phyloP scores from a whole-genome alignment of 2,329 filamentous ascomycete genomes.

The Phialophora verrucosa region DNA sequence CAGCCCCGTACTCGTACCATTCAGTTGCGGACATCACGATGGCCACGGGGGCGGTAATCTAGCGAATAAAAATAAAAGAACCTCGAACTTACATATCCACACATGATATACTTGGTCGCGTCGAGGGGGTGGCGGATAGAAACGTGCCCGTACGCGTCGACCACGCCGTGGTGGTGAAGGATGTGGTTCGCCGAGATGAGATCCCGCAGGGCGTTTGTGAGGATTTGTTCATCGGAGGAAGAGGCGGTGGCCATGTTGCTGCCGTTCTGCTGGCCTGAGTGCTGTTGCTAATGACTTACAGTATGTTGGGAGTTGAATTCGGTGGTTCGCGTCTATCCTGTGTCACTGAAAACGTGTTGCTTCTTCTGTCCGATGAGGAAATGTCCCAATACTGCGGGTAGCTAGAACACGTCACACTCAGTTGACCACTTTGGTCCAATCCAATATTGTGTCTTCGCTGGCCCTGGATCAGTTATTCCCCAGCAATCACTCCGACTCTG shows the following conservation, averaged over 20 bases:
- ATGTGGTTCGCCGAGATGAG: constrained; percentile 46
- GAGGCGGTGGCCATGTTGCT: neutral
- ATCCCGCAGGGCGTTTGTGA: constrained; percentile 28
- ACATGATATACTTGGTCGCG: constrained; percentile 56
- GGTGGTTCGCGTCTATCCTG: neutral
- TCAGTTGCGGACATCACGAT: neutral
- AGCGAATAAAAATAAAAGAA: too few species aligned
- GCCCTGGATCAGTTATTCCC: neutral
- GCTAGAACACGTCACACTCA: neutral
- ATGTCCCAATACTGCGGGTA: neutral
- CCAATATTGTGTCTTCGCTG: neutral
- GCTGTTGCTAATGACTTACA: neutral
- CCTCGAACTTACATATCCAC: constrained; percentile 42
- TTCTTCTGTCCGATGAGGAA: neutral
- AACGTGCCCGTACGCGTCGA: constrained; percentile 65
- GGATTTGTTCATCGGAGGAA: constrained; percentile 3
- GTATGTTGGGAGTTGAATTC: neutral
- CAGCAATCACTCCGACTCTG: too few species aligned
- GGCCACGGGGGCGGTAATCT: too few species aligned
- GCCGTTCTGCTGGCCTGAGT: neutral
- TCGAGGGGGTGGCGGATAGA: constrained; percentile 59
- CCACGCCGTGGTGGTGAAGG: constrained; percentile 56
- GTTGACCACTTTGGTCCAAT: neutral
- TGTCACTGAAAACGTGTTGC: neutral
- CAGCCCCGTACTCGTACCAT: neutral